Conservation (phyloP, 441 rosid genomes). For the Pelargonium australe region DNA sequence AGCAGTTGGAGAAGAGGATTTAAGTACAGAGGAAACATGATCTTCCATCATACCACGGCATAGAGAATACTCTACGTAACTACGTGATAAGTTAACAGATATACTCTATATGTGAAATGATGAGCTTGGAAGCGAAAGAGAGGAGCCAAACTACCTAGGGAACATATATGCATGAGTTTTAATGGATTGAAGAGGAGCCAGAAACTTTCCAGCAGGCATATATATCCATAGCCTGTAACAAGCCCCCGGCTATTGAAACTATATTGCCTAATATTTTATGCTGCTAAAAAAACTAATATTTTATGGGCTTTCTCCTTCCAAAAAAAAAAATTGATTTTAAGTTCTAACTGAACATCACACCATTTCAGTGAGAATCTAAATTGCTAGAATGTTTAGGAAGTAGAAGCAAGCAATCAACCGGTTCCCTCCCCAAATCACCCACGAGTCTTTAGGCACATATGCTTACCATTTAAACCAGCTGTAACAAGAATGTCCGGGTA, state of each 20-base stretch:
- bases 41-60: background rate
- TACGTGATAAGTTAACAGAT: background rate
- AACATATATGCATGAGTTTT: background rate
- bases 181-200: background rate
- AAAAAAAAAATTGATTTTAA: too few relatives aligned
- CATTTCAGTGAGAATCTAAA: too few relatives aligned
- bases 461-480: slow-evolving; percentile 78
- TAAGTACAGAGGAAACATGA: too few relatives aligned
- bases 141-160: background rate
- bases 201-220: too few relatives aligned
- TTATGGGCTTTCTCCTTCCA: too few relatives aligned
- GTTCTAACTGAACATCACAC: too few relatives aligned
- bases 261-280: too few relatives aligned
- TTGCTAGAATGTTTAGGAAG: background rate
- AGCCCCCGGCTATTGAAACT: too few relatives aligned
- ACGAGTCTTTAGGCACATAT: background rate
- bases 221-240: too few relatives aligned
- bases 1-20: too few relatives aligned
- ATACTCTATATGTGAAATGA: background rate
- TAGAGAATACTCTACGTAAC: background rate
- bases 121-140: background rate
- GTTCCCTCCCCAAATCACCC: background rate
- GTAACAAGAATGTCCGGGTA: slow-evolving; percentile 76
- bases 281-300: too few relatives aligned
- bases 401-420: too few relatives aligned